phyloP scores from a whole-genome alignment of 202 grass and related monocot species.

The Thinopyrum obtusiflorum region DNA sequence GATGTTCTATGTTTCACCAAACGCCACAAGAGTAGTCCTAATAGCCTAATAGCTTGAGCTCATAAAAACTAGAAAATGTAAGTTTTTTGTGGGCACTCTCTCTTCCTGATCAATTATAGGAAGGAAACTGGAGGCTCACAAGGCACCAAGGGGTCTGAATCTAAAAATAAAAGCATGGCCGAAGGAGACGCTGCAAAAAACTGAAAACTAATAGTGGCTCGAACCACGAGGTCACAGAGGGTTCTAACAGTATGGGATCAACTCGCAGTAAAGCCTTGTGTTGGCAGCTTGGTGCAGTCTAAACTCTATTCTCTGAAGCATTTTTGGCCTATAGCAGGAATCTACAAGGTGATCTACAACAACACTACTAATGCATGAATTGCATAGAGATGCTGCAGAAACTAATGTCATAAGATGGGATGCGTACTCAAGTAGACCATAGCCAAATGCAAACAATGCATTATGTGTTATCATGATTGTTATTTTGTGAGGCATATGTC shows the following conservation, averaged over 20 bases:
- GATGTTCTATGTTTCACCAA: neutral
- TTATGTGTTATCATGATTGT: neutral
- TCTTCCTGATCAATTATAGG: neutral
- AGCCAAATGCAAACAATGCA: neutral
- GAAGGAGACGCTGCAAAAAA: neutral
- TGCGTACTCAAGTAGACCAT: neutral
- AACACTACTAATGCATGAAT: conserved; percentile 10
- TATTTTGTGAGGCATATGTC: neutral
- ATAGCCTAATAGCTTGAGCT: neutral
- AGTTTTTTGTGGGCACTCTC: neutral
- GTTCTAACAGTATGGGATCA: neutral
- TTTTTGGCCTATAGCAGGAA: conserved; percentile 15
- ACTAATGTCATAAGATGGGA: neutral
- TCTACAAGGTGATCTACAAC: neutral
- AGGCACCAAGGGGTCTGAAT: neutral
- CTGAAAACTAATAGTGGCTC: neutral
- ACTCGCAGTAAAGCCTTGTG: neutral
- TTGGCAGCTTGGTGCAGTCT: neutral
- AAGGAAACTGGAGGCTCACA: neutral
- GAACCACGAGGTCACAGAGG: neutral
- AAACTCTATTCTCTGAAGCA: neutral
- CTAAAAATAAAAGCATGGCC: neutral
- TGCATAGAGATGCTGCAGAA: neutral
- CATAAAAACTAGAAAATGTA: conserved; percentile 3
- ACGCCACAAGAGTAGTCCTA: neutral